Percentiles rank a stretch among this genome's conserved stretches.
Evolutionary conservation across 495 filamentous ascomycete species (phyloP).

Genomic region (Achaetomiella virescens): DNA sequence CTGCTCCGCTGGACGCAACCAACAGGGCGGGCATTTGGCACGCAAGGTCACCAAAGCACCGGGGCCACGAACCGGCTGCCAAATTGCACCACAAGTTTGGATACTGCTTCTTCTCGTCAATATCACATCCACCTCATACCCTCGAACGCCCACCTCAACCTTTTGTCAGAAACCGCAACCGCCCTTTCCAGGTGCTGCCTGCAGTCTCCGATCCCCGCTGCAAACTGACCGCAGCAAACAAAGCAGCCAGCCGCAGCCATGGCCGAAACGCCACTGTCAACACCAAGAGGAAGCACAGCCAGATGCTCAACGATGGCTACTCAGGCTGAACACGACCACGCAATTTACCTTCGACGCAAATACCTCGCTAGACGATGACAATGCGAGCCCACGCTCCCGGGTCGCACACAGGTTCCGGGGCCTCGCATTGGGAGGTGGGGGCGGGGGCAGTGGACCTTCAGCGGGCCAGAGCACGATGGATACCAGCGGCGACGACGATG

Average conservation of each 20-base stretch:
- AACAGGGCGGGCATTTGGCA: too few relatives aligned
- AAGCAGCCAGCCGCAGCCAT: constrained; percentile 14
- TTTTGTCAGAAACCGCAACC: too few relatives aligned
- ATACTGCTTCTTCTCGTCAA: too few relatives aligned
- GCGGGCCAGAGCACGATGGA: constrained; percentile 13
- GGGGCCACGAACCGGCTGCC: too few relatives aligned
- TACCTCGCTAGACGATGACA: constrained; percentile 31
- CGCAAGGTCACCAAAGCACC: too few relatives aligned
- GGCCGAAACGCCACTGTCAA: constrained; percentile 26
- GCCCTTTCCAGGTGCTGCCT: too few relatives aligned
- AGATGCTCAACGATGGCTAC: constrained; percentile 22
- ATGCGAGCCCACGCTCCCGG: constrained; percentile 54
- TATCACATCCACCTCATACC: too few relatives aligned
- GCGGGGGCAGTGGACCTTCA: constrained; percentile 31
- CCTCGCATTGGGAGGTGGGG: constrained; percentile 50
- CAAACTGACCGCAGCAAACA: constrained; percentile 19
- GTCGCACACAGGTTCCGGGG: constrained; percentile 61
- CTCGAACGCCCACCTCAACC: too few relatives aligned
- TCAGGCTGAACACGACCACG: constrained; percentile 13
- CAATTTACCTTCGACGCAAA: constrained; percentile 36
- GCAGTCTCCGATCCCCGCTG: background rate
- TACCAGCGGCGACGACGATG: constrained; percentile 14
- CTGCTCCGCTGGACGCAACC: too few relatives aligned
- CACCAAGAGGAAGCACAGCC: constrained; percentile 44
- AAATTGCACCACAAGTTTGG: too few relatives aligned